Conservation (phyloP, 371 early-diverging fungal species). For the Zychaea mexicana region DNA sequence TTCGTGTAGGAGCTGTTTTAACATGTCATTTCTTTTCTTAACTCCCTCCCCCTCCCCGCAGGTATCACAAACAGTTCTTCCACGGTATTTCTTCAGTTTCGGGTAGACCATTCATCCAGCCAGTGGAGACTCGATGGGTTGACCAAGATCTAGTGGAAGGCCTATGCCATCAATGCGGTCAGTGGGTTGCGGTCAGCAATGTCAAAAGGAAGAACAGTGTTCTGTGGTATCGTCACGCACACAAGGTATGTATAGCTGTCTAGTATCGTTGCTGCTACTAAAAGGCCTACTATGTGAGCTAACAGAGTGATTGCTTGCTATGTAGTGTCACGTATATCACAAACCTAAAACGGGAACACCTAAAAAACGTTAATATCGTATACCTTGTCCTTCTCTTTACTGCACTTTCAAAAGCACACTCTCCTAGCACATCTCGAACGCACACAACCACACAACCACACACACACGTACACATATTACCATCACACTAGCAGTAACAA, state of each 20-base stretch:
- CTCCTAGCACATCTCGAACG: no score
- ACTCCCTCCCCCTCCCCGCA: no score
- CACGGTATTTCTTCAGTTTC: slow-evolving; percentile 93
- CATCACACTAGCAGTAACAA: no score
- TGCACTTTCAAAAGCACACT: no score
- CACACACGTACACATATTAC: neutral
- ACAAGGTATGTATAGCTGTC: slow-evolving; percentile 56
- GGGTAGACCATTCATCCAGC: slow-evolving; percentile 77
- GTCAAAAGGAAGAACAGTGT: slow-evolving; percentile 80
- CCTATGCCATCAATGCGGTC: slow-evolving; percentile 84
- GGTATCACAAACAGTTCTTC: slow-evolving; percentile 93
- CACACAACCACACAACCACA: slow-evolving; percentile 6
- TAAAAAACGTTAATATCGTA: slow-evolving; percentile 5
- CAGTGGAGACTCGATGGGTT: slow-evolving; percentile 73
- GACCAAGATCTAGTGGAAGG: slow-evolving; percentile 79
- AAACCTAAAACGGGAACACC: slow-evolving; percentile 64
- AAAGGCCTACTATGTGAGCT: no score
- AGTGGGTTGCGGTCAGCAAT: slow-evolving; percentile 84
- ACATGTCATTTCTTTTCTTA: no score
- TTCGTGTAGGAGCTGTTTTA: no score
- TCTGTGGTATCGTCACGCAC: slow-evolving; percentile 91
- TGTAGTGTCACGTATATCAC: slow-evolving; percentile 82
- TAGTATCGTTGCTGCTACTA: neutral
- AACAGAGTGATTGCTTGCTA: no score
- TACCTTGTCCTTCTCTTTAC: neutral